These are phyloP conservation scores for Cercospora janseana DNA, from an alignment of 2,329 filamentous ascomycete genomes.

Conservation along the genomic window DNA sequence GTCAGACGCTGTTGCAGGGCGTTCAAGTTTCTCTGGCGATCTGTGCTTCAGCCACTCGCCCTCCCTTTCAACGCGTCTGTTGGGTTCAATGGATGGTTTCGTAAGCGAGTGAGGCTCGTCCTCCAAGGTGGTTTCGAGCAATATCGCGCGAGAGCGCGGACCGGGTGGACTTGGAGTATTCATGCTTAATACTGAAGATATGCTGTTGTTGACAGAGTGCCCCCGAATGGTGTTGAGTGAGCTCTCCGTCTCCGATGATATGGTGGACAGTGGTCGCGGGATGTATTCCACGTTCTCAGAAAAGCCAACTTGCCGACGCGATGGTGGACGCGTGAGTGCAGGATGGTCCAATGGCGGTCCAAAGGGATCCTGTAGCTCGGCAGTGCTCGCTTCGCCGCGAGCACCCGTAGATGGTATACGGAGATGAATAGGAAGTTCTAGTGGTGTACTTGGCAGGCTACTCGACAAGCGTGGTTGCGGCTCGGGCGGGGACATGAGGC, in stretches of 20 bases:
- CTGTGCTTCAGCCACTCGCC: slow-evolving; percentile 36
- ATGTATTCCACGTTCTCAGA: slow-evolving; percentile 82
- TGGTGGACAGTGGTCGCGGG: slow-evolving; percentile 74
- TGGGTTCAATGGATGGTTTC: slow-evolving; percentile 28
- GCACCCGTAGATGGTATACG: background rate
- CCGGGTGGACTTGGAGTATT: slow-evolving; percentile 50
- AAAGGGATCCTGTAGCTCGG: slow-evolving; percentile 14
- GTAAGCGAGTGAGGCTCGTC: slow-evolving; percentile 61
- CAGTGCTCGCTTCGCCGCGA: background rate
- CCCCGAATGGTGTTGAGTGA: slow-evolving; percentile 67
- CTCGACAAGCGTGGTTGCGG: slow-evolving; percentile 31
- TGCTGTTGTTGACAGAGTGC: slow-evolving; percentile 74
- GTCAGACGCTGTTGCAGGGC: slow-evolving; percentile 28
- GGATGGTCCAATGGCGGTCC: slow-evolving; percentile 25
- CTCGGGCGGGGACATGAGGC: slow-evolving; percentile 57
- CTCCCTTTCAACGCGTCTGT: slow-evolving; percentile 34
- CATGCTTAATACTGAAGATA: slow-evolving; percentile 71
- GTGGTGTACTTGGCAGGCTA: slow-evolving; percentile 38
- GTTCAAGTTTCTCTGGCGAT: slow-evolving; percentile 20
- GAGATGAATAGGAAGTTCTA: slow-evolving; percentile 28
- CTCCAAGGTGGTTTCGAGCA: slow-evolving; percentile 43
- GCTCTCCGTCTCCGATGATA: slow-evolving; percentile 80
- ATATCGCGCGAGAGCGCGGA: slow-evolving; percentile 42
- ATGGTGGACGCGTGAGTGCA: slow-evolving; percentile 41
- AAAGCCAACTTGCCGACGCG: slow-evolving; percentile 72